A percentile compares a stretch with the other conserved stretches of the same genome.
phyloP scores from a whole-genome alignment of 441 rosid species.

The Iberis amara region DNA sequence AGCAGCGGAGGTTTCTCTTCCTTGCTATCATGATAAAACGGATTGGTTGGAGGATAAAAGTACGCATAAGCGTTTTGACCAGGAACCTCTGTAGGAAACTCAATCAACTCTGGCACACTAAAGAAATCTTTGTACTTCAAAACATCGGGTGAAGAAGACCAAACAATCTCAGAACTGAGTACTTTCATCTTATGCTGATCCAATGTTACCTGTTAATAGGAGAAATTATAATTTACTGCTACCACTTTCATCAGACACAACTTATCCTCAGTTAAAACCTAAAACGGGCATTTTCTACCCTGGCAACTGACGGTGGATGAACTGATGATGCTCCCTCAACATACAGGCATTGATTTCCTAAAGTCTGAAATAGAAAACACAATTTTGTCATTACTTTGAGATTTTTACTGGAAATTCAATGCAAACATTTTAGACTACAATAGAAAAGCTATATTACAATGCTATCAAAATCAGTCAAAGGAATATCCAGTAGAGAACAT shows the following conservation, averaged over 20 bases:
- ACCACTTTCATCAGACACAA: constrained; percentile 4
- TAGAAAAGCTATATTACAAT: constrained; percentile 42
- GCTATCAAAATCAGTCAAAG: constrained; percentile 71
- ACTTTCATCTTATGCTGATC: constrained; percentile 44
- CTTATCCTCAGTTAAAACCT: background rate
- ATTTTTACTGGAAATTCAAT: constrained; percentile 14
- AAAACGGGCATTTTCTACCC: constrained; percentile 36
- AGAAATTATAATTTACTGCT: constrained; percentile 8
- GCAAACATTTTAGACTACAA: constrained; percentile 9
- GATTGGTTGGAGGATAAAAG: constrained; percentile 75
- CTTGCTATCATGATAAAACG: constrained; percentile 45
- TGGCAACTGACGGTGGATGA: constrained; percentile 79
- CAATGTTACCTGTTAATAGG: constrained; percentile 53
- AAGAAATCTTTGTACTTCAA: constrained; percentile 54
- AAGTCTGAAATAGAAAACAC: constrained; percentile 41
- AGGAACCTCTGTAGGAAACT: constrained; percentile 79
- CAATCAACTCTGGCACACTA: constrained; percentile 78
- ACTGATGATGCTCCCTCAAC: constrained; percentile 78
- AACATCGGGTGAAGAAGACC: constrained; percentile 79
- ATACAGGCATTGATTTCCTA: constrained; percentile 54
- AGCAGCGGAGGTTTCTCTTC: constrained; percentile 83
- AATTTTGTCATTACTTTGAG: constrained; percentile 6
- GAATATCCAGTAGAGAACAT: constrained; percentile 65
- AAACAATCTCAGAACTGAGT: constrained; percentile 54
- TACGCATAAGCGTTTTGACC: constrained; percentile 86